Conservation (phyloP, 108 stramenopile species). For the Cyclostephanos invisitatus region DNA sequence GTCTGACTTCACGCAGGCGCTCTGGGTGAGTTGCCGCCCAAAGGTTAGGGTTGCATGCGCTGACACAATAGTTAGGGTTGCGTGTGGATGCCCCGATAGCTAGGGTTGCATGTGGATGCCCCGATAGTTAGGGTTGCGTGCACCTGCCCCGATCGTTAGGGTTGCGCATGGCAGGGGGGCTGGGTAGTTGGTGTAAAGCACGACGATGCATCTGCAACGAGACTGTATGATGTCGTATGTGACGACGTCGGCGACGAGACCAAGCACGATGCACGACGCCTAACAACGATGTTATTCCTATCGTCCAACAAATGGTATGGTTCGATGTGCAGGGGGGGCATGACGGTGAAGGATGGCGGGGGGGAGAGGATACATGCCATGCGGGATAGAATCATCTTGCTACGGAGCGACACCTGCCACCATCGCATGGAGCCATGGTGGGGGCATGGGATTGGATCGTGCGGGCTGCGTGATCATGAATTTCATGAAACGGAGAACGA, state of each 20-base stretch:
- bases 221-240: conserved; percentile 38
- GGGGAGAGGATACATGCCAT: conserved; percentile 15
- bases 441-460: conserved; percentile 25
- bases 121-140: too few species aligned
- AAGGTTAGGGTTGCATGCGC: too few species aligned
- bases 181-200: too few species aligned
- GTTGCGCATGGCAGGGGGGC: too few species aligned
- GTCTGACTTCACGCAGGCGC: too few species aligned
- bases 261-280: conserved; percentile 23
- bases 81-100: too few species aligned
- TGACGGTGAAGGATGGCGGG: conserved; percentile 36
- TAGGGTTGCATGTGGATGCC: too few species aligned
- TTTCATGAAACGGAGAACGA: conserved; percentile 29
- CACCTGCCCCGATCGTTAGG: too few species aligned
- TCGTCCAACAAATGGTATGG: conserved; percentile 40
- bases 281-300: conserved; percentile 38
- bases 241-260: conserved; percentile 28
- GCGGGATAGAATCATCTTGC: conserved; percentile 38
- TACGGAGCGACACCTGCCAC: conserved; percentile 38
- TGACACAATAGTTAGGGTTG: too few species aligned
- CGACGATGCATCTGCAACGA: too few species aligned
- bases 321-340: conserved; percentile 24
- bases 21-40: too few species aligned
- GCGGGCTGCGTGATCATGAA: conserved; percentile 34
- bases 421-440: conserved; percentile 45